Evolutionary conservation across 129 eudicot genomes (phyloP), one percentile per base, ranked within the genome.

Genomic region (Glebionis coronaria): DNA sequence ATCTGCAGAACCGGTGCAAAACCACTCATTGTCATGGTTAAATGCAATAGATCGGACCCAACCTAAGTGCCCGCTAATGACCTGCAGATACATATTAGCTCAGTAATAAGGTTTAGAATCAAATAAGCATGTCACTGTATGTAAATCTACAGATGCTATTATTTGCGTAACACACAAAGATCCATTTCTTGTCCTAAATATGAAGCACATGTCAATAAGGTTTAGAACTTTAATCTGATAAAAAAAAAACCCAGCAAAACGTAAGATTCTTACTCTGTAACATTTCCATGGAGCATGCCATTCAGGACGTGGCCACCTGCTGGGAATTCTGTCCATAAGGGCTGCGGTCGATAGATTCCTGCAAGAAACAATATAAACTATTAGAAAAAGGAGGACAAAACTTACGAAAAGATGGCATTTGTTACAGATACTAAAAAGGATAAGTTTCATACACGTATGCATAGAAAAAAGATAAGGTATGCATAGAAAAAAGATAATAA

Each of bases 201-300:
- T 56, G 25, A 23, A 11, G 42, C 14, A 5, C 38, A 2, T 4
- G 38, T 31, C 53, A 47, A n/a, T n/a, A n/a, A n/a, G n/a, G n/a
- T n/a, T n/a, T n/a, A n/a, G n/a, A n/a, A n/a, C n/a, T n/a, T n/a
- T n/a, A n/a, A n/a, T n/a, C n/a, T n/a, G n/a, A n/a, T n/a, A n/a
- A n/a, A n/a, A n/a, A n/a, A n/a, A n/a, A n/a, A n/a, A n/a, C n/a
- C n/a, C n/a, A n/a, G n/a, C n/a, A n/a, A n/a, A n/a, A n/a, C n/a
- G n/a, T n/a, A n/a, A n/a, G n/a, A n/a, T n/a, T n/a, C n/a, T n/a
- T n/a, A 93, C 99, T 82, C 99, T 86, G 80, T 93, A n/a, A 93
- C 84, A 89, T 77, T 89, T 93, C 99, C 99, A 93, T 62, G 99
- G 99, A 69, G 97, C 75, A 73, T 65, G 99, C 99, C 99, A 93